A percentile compares a stretch with the other conserved stretches of the same genome.
Evolutionary conservation across 2,329 filamentous ascomycete species (phyloP).

Genomic region (Xenoacremonium recifei): DNA sequence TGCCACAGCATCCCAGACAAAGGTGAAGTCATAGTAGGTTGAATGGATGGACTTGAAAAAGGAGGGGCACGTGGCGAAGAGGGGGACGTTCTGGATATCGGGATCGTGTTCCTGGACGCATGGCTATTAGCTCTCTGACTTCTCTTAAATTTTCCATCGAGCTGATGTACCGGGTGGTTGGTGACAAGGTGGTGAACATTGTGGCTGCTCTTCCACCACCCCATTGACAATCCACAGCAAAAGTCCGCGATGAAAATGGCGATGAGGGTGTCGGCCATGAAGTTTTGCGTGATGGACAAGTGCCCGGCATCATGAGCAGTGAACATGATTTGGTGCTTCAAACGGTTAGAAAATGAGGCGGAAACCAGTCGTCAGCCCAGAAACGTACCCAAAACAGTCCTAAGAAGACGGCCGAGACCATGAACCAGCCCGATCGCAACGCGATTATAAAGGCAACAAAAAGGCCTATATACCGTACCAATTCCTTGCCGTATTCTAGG

Average conservation of each 20-base stretch:
- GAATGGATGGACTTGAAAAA: conserved; percentile 65
- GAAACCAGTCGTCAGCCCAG: background rate
- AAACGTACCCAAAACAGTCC: conserved; percentile 57
- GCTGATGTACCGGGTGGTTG: conserved; percentile 52
- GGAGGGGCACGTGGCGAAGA: conserved; percentile 65
- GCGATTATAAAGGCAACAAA: conserved; percentile 47
- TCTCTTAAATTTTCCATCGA: no score
- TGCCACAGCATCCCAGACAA: conserved; percentile 61
- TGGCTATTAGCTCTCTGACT: no score
- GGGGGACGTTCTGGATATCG: conserved; percentile 64
- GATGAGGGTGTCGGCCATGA: conserved; percentile 57
- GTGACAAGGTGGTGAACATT: conserved; percentile 68
- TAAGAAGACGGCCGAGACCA: conserved; percentile 56
- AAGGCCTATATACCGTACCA: conserved; percentile 50
- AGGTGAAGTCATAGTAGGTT: conserved; percentile 59
- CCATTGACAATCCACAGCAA: conserved; percentile 63
- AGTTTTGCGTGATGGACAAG: conserved; percentile 60
- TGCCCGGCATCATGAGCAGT: conserved; percentile 65
- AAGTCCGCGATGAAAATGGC: conserved; percentile 64
- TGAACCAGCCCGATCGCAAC: conserved; percentile 52
- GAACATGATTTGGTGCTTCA: conserved; percentile 67
- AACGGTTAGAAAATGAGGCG: conserved; percentile 12
- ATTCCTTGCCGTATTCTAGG: conserved; percentile 57
- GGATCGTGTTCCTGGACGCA: conserved; percentile 52
- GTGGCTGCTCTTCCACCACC: conserved; percentile 70